A percentile compares a stretch with the other conserved stretches of the same genome.
Evolutionary conservation across 306 rosid species (phyloP).

Genomic region (Biancaea sappan): DNA sequence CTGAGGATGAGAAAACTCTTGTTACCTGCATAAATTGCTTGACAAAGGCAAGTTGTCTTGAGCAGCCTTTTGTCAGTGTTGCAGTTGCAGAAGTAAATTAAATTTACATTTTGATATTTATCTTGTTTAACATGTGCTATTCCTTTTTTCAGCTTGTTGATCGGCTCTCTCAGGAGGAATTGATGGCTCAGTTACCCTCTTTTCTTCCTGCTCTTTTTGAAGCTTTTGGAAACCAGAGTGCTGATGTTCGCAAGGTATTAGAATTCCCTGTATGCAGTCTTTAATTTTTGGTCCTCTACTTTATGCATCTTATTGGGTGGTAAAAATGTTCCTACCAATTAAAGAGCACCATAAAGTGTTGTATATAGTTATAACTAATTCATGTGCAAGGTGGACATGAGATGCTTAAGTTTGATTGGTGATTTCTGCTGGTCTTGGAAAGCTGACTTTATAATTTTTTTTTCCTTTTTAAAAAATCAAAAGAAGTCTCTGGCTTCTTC

Average conservation of each 20-base stretch:
- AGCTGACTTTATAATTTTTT: background rate
- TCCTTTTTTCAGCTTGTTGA: constrained; percentile 74
- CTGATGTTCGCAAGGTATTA: constrained; percentile 96
- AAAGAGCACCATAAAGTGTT: constrained; percentile 24
- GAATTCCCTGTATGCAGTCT: constrained; percentile 16
- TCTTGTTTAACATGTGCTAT: constrained; percentile 21
- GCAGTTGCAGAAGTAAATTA: constrained; percentile 18
- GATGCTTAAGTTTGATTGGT: constrained; percentile 16
- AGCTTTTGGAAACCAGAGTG: constrained; percentile 97
- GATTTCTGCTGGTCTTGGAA: background rate
- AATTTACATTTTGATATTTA: constrained; percentile 30
- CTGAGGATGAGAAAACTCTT: constrained; percentile 96
- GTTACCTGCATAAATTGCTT: constrained; percentile 87
- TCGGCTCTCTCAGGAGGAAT: constrained; percentile 82
- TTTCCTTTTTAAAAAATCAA: background rate
- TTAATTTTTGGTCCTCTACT: background rate
- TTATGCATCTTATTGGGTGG: constrained; percentile 21
- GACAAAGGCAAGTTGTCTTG: constrained; percentile 70
- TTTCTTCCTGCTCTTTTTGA: constrained; percentile 95
- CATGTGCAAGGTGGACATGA: constrained; percentile 3
- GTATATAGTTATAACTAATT: constrained; percentile 2
- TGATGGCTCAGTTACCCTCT: constrained; percentile 85
- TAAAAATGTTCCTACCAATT: background rate
- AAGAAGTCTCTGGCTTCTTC: background rate
- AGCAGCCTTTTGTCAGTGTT: constrained; percentile 19